Conservation (phyloP, 139 green algal species). For the Picochlorum sp. region DNA sequence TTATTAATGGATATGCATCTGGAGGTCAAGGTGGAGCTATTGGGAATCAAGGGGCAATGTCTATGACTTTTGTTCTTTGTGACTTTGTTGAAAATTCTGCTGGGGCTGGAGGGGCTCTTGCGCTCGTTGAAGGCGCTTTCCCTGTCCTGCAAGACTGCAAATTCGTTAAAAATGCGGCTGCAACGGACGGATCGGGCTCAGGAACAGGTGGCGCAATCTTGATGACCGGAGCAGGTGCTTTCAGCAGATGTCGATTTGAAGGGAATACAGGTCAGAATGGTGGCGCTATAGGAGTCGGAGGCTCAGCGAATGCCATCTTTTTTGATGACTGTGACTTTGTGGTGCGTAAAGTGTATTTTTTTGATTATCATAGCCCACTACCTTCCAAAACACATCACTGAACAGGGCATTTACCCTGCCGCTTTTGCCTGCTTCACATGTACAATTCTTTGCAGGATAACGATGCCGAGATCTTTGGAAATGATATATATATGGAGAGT, state of each 20-base stretch:
- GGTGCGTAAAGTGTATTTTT: neutral
- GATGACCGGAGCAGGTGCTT: conserved; percentile 13
- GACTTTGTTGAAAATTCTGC: conserved; percentile 22
- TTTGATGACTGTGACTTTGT: conserved; percentile 25
- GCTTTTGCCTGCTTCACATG: neutral
- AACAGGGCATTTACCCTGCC: neutral
- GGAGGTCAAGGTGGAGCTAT: conserved; percentile 13
- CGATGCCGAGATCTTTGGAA: conserved; percentile 19
- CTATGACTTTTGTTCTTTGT: conserved; percentile 16
- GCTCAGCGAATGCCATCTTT: conserved; percentile 10
- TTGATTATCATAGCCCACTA: neutral
- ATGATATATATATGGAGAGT: conserved; percentile 28
- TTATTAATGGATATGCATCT: conserved; percentile 1
- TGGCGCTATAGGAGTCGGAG: conserved; percentile 18
- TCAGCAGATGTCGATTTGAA: conserved; percentile 6
- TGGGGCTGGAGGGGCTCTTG: conserved; percentile 5
- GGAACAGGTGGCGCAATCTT: conserved; percentile 18
- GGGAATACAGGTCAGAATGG: conserved; percentile 9
- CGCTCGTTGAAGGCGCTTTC: conserved; percentile 16
- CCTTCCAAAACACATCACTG: neutral
- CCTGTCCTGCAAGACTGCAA: conserved; percentile 1
- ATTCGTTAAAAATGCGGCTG: conserved; percentile 4
- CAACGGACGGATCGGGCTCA: conserved; percentile 4
- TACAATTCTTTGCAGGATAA: conserved; percentile 4
- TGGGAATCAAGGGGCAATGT: conserved; percentile 16